Conservation (phyloP, 495 filamentous ascomycete species). For the Elaphomyces granulatus region DNA sequence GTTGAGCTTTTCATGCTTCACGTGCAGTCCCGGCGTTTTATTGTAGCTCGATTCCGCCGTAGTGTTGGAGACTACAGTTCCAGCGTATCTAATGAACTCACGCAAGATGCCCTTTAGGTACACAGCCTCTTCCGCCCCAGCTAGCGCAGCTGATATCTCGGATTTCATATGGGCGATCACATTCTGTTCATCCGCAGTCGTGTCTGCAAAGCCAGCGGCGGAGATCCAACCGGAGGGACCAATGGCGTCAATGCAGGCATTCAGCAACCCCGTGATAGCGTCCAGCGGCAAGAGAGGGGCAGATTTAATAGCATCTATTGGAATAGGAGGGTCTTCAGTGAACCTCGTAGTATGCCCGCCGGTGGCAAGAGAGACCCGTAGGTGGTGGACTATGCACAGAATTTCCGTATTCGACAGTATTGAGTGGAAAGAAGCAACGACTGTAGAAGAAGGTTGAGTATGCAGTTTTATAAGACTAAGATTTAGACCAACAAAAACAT, state of each 20-base stretch:
- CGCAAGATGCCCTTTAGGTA: constrained; percentile 52
- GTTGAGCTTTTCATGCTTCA: constrained; percentile 19
- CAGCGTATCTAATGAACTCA: constrained; percentile 54
- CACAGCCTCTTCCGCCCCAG: constrained; percentile 59
- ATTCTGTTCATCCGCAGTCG: constrained; percentile 43
- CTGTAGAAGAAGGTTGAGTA: constrained; percentile 38
- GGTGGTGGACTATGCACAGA: constrained; percentile 55
- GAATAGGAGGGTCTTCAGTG: constrained; percentile 30
- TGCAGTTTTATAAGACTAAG: constrained; percentile 48
- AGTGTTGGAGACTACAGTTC: constrained; percentile 21
- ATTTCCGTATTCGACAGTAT: constrained; percentile 53
- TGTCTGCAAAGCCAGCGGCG: constrained; percentile 33
- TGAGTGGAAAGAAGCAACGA: constrained; percentile 48
- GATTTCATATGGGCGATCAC: constrained; percentile 50
- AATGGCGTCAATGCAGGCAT: constrained; percentile 68
- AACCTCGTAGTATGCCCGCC: constrained; percentile 31
- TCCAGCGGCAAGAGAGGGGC: constrained; percentile 35
- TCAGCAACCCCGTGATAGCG: constrained; percentile 50
- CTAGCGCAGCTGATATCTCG: constrained; percentile 62
- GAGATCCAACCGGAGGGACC: constrained; percentile 70
- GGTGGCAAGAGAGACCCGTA: constrained; percentile 48
- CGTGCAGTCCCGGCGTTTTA: not conserved
- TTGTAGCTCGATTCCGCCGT: not conserved
- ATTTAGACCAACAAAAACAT: constrained; percentile 28
- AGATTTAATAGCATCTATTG: constrained; percentile 36